A percentile compares a stretch with the other conserved stretches of the same genome.
Conservation (phyloP, 1,139 yeast genomes). For the Candida gigantensis region DNA sequence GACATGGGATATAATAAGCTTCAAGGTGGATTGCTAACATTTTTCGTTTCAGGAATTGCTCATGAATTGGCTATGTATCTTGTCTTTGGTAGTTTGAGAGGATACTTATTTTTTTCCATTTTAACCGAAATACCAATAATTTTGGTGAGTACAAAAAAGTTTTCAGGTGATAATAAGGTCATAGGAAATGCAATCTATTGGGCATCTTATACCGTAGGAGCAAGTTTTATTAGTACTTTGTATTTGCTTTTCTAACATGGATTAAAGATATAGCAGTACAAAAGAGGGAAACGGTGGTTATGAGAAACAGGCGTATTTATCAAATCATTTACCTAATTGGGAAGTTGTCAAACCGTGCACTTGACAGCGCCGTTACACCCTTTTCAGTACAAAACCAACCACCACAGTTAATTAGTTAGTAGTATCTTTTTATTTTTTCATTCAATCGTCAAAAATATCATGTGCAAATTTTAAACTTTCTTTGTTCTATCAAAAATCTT, state of each 20-base stretch:
- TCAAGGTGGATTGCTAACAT: conserved; percentile 78
- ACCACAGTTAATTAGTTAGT: no score
- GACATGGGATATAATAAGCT: conserved; percentile 64
- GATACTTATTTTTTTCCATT: conserved; percentile 76
- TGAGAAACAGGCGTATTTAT: no score
- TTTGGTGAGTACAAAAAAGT: no score
- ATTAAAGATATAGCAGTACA: no score
- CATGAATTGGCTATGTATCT: conserved; percentile 94
- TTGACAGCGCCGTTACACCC: no score
- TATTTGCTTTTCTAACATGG: conserved; percentile 65
- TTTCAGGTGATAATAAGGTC: conserved; percentile 41
- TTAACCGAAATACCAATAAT: conserved; percentile 71
- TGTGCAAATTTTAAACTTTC: no score
- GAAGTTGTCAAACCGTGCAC: not conserved
- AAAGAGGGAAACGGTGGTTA: no score
- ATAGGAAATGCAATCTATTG: conserved; percentile 85
- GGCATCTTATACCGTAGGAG: conserved; percentile 89
- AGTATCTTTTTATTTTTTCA: no score
- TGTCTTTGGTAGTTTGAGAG: conserved; percentile 75
- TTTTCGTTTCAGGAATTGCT: conserved; percentile 73
- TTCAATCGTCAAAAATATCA: no score
- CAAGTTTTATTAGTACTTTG: conserved; percentile 82
- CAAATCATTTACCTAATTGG: conserved; percentile 3
- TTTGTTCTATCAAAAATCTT: no score
- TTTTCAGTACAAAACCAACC: no score